Conservation (phyloP, 169 alveolate genomes). For the Perkinsus chesapeaki region DNA sequence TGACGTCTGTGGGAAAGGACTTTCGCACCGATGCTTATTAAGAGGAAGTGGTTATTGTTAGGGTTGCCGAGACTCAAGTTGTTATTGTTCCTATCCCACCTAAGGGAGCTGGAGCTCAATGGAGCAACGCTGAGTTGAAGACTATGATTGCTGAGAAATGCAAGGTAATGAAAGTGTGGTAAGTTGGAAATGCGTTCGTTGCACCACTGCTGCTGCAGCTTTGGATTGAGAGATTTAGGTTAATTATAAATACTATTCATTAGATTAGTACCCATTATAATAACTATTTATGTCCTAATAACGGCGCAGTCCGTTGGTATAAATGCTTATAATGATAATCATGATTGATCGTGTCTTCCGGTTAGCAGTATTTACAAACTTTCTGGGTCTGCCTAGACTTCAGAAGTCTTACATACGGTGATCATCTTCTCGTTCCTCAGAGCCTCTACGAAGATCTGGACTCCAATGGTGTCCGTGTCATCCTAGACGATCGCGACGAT, state of each 20-base stretch:
- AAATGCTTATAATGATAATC: too few species aligned
- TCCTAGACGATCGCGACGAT: conserved; percentile 82
- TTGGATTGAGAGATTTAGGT: neutral
- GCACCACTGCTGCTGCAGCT: neutral
- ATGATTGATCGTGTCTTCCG: neutral
- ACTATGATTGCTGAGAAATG: conserved; percentile 46
- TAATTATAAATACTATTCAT: neutral
- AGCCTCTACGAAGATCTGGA: neutral
- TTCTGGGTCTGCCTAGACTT: neutral
- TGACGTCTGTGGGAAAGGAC: too few species aligned
- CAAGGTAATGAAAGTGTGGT: conserved; percentile 56
- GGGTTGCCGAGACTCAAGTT: conserved; percentile 88
- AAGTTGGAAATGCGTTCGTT: neutral
- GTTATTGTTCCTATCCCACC: conserved; percentile 87
- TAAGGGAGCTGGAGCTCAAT: conserved; percentile 43
- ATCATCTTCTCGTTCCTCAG: conserved; percentile 24
- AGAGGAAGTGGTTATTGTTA: too few species aligned
- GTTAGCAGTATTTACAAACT: neutral
- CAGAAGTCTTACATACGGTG: conserved; percentile 7
- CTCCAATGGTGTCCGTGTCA: neutral
- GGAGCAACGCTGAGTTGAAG: conserved; percentile 17
- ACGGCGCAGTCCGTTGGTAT: too few species aligned
- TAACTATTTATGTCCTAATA: too few species aligned
- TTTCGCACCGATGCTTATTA: too few species aligned
- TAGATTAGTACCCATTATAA: neutral